Evolutionary conservation across 129 eudicot genomes (phyloP), one percentile per base, ranked within the genome.

Genomic region (Sambucus nigra): DNA sequence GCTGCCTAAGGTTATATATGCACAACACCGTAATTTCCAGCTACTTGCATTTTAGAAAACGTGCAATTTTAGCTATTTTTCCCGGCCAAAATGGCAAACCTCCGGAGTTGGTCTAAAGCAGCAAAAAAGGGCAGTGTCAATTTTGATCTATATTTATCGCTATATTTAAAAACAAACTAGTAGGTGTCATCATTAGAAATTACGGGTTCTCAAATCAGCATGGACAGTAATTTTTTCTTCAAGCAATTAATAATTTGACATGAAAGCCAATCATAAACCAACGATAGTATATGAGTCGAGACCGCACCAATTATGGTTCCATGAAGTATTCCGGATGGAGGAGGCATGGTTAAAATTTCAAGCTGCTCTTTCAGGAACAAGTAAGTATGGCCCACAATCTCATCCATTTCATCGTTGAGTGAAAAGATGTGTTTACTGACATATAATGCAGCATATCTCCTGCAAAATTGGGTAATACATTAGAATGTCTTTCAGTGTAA

Each of bases 341-440:
- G 60, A 23, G 89, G 78, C 84, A 76, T 64, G 53, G 53, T 55
- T 29, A 75, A 73, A 61, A 76, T 73, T 27, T 76, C 64, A 35
- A 81, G 89, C 61, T 81, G 89, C 69, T 81, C 84, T 69, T 73
- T 81, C 40, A 81, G 69, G 39, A 52, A 81, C 60, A 81, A 64
- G 66, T 73, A 81, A 28, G 73, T 12, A 38, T 81, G 89, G 24
- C 89, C 89, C 40, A 73, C 84, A 53, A 81, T 63, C 64, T 81
- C 89, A 58, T 75, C 78, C 50, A 76, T 54, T 38, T 76, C 83
- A 27, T 61, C 72, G 25, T 66, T 73, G 31, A 49, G 38, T 57
- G 74, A 39, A 59, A 69, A 66, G 57, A 81, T 66, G 58, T 69
- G 59, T 63, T 61, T 76, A 60, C 80, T 66, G 58, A 66, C 47